Evolutionary conservation across 106 monocot genomes (phyloP).

Genomic region (Dioscorea zingiberensis): DNA sequence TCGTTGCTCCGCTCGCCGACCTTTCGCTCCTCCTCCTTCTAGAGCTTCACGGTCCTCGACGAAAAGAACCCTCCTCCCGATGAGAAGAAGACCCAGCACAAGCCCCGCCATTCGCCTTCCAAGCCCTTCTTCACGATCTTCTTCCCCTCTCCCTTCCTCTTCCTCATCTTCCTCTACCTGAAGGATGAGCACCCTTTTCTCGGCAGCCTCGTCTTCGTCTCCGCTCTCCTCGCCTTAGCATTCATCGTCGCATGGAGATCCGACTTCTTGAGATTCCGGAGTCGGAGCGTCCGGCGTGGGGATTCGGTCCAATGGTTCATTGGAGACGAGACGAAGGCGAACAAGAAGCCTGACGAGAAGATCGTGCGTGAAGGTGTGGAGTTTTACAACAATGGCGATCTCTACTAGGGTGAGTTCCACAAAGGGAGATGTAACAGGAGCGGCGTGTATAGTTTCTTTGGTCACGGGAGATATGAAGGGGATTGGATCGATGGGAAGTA

Average conservation of each 20-base stretch:
- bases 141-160: constrained; percentile 9
- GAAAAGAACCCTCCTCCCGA: constrained; percentile 6
- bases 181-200: constrained; percentile 1
- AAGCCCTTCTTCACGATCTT: constrained; percentile 3
- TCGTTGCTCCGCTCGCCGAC: constrained; percentile 37
- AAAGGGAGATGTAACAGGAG: constrained; percentile 37
- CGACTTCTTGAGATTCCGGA: background rate
- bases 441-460: constrained; percentile 35
- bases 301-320: constrained; percentile 59
- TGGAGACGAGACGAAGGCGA: constrained; percentile 27
- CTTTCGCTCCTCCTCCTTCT: constrained; percentile 11
- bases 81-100: background rate
- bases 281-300: background rate
- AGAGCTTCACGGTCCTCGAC: constrained; percentile 23
- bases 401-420: constrained; percentile 48
- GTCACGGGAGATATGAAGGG: constrained; percentile 47
- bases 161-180: constrained; percentile 17
- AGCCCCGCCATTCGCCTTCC: background rate
- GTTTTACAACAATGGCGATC: constrained; percentile 48
- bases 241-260: constrained; percentile 1
- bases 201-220: constrained; percentile 19
- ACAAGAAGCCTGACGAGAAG: constrained; percentile 3
- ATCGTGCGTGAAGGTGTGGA: constrained; percentile 36
- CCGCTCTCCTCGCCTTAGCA: constrained; percentile 10
- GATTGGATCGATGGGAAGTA: constrained; percentile 57